Conservation (phyloP, 164 flowering plant genomes). For the Vitis riparia region DNA sequence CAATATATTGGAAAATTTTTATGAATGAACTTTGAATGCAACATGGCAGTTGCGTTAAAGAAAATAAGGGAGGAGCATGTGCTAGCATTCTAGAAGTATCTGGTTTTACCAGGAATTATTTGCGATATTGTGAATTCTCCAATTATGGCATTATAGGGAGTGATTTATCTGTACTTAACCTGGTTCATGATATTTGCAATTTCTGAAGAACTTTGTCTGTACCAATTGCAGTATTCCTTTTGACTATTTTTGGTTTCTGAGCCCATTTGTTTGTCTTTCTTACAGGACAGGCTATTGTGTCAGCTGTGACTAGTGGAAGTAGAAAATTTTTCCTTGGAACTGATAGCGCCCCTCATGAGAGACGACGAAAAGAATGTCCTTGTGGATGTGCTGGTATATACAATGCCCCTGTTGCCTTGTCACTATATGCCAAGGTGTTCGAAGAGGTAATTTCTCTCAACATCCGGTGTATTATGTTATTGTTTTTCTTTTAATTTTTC, state of each 20-base stretch:
- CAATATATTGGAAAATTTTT: too few relatives aligned
- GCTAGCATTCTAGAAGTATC: too few relatives aligned
- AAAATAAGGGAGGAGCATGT: too few relatives aligned
- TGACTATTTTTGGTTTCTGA: constrained; percentile 4
- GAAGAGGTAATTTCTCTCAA: constrained; percentile 67
- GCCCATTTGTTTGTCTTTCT: constrained; percentile 7
- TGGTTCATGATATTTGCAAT: too few relatives aligned
- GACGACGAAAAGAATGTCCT: constrained; percentile 66
- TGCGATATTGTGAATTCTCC: too few relatives aligned
- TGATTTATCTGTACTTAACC: neutral
- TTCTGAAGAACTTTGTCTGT: too few relatives aligned
- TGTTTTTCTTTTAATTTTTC: neutral
- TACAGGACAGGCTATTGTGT: constrained; percentile 84
- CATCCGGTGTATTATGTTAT: neutral
- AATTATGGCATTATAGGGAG: too few relatives aligned
- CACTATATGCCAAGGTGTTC: constrained; percentile 88
- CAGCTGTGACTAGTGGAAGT: constrained; percentile 94
- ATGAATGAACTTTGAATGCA: too few relatives aligned
- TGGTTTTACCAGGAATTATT: too few relatives aligned
- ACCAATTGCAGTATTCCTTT: too few relatives aligned
- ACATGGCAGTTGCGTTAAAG: too few relatives aligned
- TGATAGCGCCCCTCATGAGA: constrained; percentile 99
- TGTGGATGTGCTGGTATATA: constrained; percentile 98
- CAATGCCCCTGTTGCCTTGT: constrained; percentile 84
- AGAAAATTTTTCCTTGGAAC: constrained; percentile 89